These are phyloP conservation scores for Sporothrix inflata DNA, from an alignment of 2,329 filamentous ascomycete species.

Conservation along the genomic window DNA sequence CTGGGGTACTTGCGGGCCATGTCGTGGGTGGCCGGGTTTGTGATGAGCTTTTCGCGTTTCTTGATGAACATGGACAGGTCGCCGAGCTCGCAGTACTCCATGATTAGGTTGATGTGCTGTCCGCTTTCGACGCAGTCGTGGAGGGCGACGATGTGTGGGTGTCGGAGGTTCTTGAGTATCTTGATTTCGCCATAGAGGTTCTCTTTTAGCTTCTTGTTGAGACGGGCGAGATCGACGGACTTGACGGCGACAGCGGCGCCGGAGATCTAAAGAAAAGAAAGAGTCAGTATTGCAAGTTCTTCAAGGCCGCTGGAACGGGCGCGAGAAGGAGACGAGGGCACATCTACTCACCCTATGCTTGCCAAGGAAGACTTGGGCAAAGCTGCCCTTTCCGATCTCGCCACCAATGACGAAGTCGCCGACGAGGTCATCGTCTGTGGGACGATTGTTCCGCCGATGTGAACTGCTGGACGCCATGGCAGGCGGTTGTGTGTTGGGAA, in stretches of 20 bases:
- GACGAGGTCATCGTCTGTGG: conserved; percentile 33
- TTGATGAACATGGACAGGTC: conserved; percentile 96
- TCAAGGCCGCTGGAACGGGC: neutral
- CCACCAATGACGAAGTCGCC: conserved; percentile 38
- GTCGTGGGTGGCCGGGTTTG: conserved; percentile 80
- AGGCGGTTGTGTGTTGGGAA: conserved; percentile 19
- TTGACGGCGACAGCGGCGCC: conserved; percentile 91
- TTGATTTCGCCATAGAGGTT: conserved; percentile 95
- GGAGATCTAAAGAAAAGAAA: conserved; percentile 60
- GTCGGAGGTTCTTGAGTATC: conserved; percentile 89
- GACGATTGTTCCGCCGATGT: conserved; percentile 30
- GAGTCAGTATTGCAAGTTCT: neutral
- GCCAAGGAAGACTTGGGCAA: conserved; percentile 91
- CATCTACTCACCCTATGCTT: conserved; percentile 71
- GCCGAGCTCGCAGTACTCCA: conserved; percentile 97
- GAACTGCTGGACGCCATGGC: conserved; percentile 30
- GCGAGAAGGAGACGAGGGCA: too few species aligned
- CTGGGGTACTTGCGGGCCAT: conserved; percentile 95
- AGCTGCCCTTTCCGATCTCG: conserved; percentile 96
- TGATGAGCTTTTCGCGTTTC: conserved; percentile 79
- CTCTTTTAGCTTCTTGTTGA: conserved; percentile 95
- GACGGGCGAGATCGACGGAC: conserved; percentile 84
- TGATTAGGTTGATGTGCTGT: conserved; percentile 91
- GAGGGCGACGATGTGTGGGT: conserved; percentile 95
- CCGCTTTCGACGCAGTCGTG: conserved; percentile 90